These are phyloP conservation scores for Dalbergia oliveri DNA, from an alignment of 306 rosid genomes.

Conservation along the genomic window DNA sequence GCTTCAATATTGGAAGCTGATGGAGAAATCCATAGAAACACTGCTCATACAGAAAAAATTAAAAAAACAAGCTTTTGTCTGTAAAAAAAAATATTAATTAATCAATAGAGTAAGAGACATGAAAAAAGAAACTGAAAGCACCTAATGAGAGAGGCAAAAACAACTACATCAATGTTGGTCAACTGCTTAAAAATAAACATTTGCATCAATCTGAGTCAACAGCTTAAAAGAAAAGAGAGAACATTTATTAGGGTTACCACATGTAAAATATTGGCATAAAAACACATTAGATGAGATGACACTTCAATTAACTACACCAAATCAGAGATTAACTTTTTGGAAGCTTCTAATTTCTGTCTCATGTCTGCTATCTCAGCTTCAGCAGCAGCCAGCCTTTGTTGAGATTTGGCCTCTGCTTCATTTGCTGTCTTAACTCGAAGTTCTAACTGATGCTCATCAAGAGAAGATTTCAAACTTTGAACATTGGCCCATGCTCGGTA, in stretches of 20 bases:
- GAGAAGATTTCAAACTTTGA: slow-evolving; percentile 79
- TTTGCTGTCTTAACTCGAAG: slow-evolving; percentile 90
- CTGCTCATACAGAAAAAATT: background rate
- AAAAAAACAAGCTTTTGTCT: slow-evolving; percentile 1
- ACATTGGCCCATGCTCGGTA: slow-evolving; percentile 89
- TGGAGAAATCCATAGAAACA: slow-evolving; percentile 8
- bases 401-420: slow-evolving; percentile 95
- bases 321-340: slow-evolving; percentile 66
- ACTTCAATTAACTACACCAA: slow-evolving; percentile 13
- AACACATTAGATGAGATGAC: slow-evolving; percentile 18
- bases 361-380: slow-evolving; percentile 90
- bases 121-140: slow-evolving; percentile 25
- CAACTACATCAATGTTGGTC: background rate
- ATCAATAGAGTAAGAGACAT: background rate
- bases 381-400: slow-evolving; percentile 92
- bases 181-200: background rate
- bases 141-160: background rate
- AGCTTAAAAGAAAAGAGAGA: slow-evolving; percentile 1
- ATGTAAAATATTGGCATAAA: background rate
- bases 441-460: slow-evolving; percentile 88
- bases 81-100: background rate
- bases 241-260: background rate
- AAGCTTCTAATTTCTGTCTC: slow-evolving; percentile 81
- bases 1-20: slow-evolving; percentile 25
- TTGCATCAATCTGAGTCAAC: background rate